A percentile compares a stretch with the other conserved stretches of the same genome.
Evolutionary conservation across 2,329 filamentous ascomycete species (phyloP).

Genomic region (Rutstroemia sp.): DNA sequence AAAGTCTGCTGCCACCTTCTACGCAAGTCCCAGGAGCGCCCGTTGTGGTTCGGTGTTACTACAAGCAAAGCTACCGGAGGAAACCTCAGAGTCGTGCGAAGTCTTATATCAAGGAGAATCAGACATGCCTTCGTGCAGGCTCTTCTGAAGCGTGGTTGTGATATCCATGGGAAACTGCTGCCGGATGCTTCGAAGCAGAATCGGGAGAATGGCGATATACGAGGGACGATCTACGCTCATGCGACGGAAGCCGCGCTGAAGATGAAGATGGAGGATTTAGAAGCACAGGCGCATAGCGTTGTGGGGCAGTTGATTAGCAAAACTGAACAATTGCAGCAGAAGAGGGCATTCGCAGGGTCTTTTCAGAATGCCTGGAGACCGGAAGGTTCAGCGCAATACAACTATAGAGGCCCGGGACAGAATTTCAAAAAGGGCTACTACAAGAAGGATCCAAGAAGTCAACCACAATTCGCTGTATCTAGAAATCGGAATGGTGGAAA

Average conservation of each 20-base stretch:
- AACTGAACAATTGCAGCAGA: not conserved
- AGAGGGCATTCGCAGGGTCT: not conserved
- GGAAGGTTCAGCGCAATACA: too few species aligned
- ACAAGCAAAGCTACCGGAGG: constrained; percentile 22
- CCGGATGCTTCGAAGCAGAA: not conserved
- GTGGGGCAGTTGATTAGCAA: constrained; percentile 5
- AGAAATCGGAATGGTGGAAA: too few species aligned
- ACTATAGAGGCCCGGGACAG: too few species aligned
- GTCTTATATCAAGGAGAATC: constrained; percentile 36
- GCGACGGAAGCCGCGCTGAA: constrained; percentile 18
- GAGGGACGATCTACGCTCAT: constrained; percentile 32
- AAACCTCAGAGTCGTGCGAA: constrained; percentile 39
- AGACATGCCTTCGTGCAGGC: constrained; percentile 38
- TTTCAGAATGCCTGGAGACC: too few species aligned
- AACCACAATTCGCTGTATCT: too few species aligned
- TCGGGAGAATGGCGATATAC: constrained; percentile 28
- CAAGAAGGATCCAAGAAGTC: too few species aligned
- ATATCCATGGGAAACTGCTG: constrained; percentile 24
- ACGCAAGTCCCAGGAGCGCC: constrained; percentile 23
- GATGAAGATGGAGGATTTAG: constrained; percentile 21
- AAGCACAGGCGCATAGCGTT: constrained; percentile 21
- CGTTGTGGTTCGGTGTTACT: constrained; percentile 41
- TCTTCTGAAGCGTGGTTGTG: constrained; percentile 39
- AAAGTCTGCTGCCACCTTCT: not conserved
- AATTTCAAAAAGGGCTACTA: too few species aligned